Evolutionary conservation across 2,329 filamentous ascomycete genomes (phyloP).

Genomic region (Alternaria consortialis): DNA sequence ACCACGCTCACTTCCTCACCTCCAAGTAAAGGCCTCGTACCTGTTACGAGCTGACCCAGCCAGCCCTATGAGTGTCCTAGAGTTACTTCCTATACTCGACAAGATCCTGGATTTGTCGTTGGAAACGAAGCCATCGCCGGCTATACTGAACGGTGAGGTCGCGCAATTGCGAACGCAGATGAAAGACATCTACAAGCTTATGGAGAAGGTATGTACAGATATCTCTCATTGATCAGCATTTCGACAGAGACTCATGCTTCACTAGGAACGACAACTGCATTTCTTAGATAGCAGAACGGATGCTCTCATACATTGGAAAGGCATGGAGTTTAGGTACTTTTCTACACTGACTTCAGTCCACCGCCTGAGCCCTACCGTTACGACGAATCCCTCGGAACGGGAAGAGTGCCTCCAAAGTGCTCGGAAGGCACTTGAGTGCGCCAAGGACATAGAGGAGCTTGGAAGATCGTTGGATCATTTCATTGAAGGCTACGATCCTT

Average conservation of each 20-base stretch:
- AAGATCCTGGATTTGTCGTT: conserved; percentile 40
- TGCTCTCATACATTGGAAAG: conserved; percentile 43
- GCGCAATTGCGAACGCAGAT: conserved; percentile 32
- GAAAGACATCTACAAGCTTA: conserved; percentile 31
- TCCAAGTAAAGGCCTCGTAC: conserved; percentile 35
- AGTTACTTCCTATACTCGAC: conserved; percentile 41
- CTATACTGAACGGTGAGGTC: conserved; percentile 32
- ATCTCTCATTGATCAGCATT: not conserved
- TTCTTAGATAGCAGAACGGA: conserved; percentile 29
- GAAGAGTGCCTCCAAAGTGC: conserved; percentile 45
- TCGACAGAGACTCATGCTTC: conserved; percentile 7
- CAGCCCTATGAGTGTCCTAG: conserved; percentile 39
- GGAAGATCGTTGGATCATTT: conserved; percentile 38
- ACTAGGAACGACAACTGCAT: conserved; percentile 29
- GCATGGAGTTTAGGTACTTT: conserved; percentile 46
- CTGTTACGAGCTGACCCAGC: conserved; percentile 34
- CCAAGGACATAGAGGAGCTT: conserved; percentile 36
- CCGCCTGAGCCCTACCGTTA: conserved; percentile 42
- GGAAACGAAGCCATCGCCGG: conserved; percentile 22
- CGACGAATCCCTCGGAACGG: conserved; percentile 37
- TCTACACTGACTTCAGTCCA: conserved; percentile 44
- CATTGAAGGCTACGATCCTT: conserved; percentile 42
- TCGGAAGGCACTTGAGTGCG: conserved; percentile 42
- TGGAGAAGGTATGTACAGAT: conserved; percentile 30
- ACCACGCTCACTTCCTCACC: conserved; percentile 39